phyloP scores from a whole-genome alignment of 1,284 basidiomycete genomes.

The Malassezia pachydermatis region DNA sequence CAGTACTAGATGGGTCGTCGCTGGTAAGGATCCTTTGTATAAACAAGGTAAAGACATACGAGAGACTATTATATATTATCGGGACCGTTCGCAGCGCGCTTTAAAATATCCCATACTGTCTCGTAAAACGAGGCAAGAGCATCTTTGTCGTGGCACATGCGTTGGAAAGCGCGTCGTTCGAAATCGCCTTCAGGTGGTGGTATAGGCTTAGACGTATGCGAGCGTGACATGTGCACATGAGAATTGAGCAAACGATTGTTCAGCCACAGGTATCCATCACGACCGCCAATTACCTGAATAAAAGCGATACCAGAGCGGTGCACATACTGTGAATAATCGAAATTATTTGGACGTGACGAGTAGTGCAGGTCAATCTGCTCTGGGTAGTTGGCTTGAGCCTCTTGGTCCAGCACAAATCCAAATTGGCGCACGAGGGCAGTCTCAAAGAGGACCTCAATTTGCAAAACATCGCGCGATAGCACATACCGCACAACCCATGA shows the following conservation, averaged over 20 bases:
- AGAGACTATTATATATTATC: background rate
- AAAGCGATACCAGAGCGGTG: slow-evolving; percentile 43
- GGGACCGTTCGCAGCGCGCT: background rate
- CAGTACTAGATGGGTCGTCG: slow-evolving; percentile 4
- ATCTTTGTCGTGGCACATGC: slow-evolving; percentile 28
- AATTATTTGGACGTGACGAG: slow-evolving; percentile 37
- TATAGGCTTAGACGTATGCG: background rate
- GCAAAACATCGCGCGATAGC: slow-evolving; percentile 13
- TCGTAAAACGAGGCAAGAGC: slow-evolving; percentile 33
- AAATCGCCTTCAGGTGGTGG: slow-evolving; percentile 28
- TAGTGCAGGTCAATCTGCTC: slow-evolving; percentile 34
- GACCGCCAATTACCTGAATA: slow-evolving; percentile 40
- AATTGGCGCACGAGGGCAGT: slow-evolving; percentile 36
- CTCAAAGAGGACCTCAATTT: slow-evolving; percentile 39
- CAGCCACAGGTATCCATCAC: slow-evolving; percentile 44
- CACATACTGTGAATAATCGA: slow-evolving; percentile 45
- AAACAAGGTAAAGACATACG: slow-evolving; percentile 59
- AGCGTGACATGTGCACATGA: slow-evolving; percentile 20
- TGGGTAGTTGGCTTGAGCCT: slow-evolving; percentile 32
- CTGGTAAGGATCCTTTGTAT: slow-evolving; percentile 51
- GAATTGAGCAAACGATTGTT: slow-evolving; percentile 39
- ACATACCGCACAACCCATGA: slow-evolving; percentile 14
- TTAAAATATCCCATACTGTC: slow-evolving; percentile 12
- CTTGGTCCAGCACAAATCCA: slow-evolving; percentile 46
- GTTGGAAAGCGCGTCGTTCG: slow-evolving; percentile 27